A percentile compares a stretch with the other conserved stretches of the same genome.
These are phyloP conservation scores for Leucoagaricus sp. DNA, from an alignment of 1,284 basidiomycete species.

Conservation along the genomic window DNA sequence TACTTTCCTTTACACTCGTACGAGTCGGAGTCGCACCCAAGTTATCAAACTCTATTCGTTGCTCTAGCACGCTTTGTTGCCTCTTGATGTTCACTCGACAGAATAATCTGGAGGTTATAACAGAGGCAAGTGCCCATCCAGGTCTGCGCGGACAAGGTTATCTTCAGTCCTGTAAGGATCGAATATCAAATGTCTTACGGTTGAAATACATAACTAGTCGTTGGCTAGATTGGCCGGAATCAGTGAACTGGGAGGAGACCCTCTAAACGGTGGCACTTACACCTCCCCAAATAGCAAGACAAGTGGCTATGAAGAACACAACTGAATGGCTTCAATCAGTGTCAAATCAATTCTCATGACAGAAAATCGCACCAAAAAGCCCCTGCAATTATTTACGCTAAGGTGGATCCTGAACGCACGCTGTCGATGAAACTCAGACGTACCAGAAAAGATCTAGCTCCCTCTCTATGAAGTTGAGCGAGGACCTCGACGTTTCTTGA, in stretches of 20 bases:
- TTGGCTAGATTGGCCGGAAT: no score
- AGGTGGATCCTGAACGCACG: neutral
- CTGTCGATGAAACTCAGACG: neutral
- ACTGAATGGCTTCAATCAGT: neutral
- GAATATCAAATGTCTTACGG: conserved; percentile 1
- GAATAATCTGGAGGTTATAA: conserved; percentile 13
- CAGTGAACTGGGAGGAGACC: neutral
- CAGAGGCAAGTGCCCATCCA: conserved; percentile 6
- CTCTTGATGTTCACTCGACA: conserved; percentile 3
- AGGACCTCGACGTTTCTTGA: conserved; percentile 8
- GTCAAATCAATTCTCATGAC: neutral
- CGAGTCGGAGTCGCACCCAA: no score
- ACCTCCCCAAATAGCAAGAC: conserved; percentile 12
- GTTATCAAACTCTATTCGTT: neutral
- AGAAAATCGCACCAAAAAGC: neutral
- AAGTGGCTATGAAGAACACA: neutral
- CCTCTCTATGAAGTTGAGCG: conserved; percentile 6
- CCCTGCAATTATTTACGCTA: neutral
- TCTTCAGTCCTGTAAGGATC: neutral
- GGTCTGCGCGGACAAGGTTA: neutral
- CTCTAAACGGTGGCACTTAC: neutral
- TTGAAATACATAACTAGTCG: conserved; percentile 2
- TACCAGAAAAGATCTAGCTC: conserved; percentile 8
- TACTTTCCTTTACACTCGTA: neutral
- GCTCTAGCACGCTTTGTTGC: neutral